Conservation (phyloP, 176 grass and related monocot genomes). For the Secale cereale region DNA sequence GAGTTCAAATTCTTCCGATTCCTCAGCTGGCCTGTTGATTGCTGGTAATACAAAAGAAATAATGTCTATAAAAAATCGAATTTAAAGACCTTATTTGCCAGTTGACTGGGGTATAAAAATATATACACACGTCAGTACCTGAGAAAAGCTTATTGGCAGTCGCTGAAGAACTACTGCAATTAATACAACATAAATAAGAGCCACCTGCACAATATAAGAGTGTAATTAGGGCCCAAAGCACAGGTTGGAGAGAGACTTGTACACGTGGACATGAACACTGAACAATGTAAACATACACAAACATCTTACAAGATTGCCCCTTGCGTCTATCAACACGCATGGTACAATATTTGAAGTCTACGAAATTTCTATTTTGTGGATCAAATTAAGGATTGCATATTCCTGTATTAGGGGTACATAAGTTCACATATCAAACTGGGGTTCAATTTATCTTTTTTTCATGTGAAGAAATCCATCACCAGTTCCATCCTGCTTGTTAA, state of each 20-base stretch:
- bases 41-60: constrained; percentile 52
- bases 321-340: constrained; percentile 1
- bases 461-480: not conserved
- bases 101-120: constrained; percentile 20
- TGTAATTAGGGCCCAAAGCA: constrained; percentile 7
- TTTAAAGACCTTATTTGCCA: not conserved
- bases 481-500: not conserved
- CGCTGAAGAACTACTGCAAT: constrained; percentile 86
- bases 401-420: not conserved
- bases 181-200: constrained; percentile 92
- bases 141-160: constrained; percentile 81
- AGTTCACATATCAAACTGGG: constrained; percentile 2
- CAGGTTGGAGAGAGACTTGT: not conserved
- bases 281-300: not conserved
- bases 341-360: not conserved
- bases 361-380: not conserved
- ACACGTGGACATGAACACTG: not conserved
- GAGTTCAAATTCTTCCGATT: constrained; percentile 67
- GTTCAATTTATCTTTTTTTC: not conserved
- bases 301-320: not conserved
- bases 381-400: not conserved
- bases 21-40: constrained; percentile 88
- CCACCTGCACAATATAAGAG: constrained; percentile 63
- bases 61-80: constrained; percentile 20
- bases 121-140: constrained; percentile 39